Evolutionary conservation across 1,284 basidiomycete genomes (phyloP), one percentile per base, ranked within the genome.

Genomic region (Cutaneotrichosporon curvatum): DNA sequence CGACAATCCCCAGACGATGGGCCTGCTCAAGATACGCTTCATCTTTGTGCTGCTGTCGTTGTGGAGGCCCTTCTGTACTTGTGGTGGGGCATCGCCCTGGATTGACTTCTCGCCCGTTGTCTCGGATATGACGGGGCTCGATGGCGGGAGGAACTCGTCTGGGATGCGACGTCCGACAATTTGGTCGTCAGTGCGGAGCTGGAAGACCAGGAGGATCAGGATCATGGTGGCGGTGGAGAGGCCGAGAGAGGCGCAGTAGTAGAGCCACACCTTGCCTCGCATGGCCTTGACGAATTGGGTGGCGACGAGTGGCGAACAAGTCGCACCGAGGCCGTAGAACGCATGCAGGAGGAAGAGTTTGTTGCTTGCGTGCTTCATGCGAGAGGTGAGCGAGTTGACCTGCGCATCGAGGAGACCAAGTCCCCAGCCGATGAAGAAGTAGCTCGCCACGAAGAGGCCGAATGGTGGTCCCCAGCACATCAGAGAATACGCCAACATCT

Each of bases 321-420:
- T 78, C 0, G 85, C 84, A 1, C 84, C 84, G 2, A 80, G 58
- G 37, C 83, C 79, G 58, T 80, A 81, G 12, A 73, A 64, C 0
- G 79, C 81, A 58, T 84, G 82, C 33, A 81, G 58, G 34, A 83
- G 61, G 39, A 80, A 80, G 80, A 84, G 82, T 59, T 81, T 81
- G 2, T 60, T 63, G 7, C 51, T 48, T 20, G 63, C 63, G 53
- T 62, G 58, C 18, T 28, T 18, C 18, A 70, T 44, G 4, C 67
- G 60, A 8, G 62, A 50, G 14, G 53, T 48, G 8, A 70, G 42
- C 7, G 62, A 57, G 57, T 68, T 70, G 45, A 63, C 60, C 56
- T 68, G 67, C 3, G 67, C 65, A 44, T 70, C 67, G 60, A 79
- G 76, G 20, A 81, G 59, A 6, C 78, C 74, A 36, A 80, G 66